A percentile compares a stretch with the other conserved stretches of the same genome.
Evolutionary conservation across 2,329 filamentous ascomycete genomes (phyloP).

Genomic region (Colletotrichum truncatum): DNA sequence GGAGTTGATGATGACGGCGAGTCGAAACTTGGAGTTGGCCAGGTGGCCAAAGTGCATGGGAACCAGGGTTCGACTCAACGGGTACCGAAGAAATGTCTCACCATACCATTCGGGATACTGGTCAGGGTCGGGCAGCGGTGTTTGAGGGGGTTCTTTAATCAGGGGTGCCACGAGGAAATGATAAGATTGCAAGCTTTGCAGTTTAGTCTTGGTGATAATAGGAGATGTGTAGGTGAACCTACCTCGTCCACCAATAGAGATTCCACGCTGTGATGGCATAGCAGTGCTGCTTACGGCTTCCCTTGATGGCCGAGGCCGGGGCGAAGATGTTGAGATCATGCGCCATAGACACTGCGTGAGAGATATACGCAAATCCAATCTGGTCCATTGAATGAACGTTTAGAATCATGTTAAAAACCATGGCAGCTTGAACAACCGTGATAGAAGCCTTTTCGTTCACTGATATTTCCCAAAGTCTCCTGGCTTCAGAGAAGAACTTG

Average conservation of each 20-base stretch:
- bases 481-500: slow-evolving; percentile 48
- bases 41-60: slow-evolving; percentile 37
- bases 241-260: background rate
- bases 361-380: slow-evolving; percentile 44
- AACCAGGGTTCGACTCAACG: slow-evolving; percentile 33
- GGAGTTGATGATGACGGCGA: slow-evolving; percentile 40
- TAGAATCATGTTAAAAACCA: slow-evolving; percentile 41
- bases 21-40: slow-evolving; percentile 38
- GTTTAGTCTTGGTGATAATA: background rate
- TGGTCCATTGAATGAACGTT: slow-evolving; percentile 47
- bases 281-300: slow-evolving; percentile 31
- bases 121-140: slow-evolving; percentile 39
- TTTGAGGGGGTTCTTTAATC: slow-evolving; percentile 39
- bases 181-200: slow-evolving; percentile 36
- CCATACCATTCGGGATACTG: slow-evolving; percentile 41
- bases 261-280: slow-evolving; percentile 38
- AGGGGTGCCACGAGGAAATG: slow-evolving; percentile 38
- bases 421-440: slow-evolving; percentile 47
- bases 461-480: slow-evolving; percentile 48
- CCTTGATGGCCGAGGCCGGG: background rate
- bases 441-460: slow-evolving; percentile 34
- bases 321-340: slow-evolving; percentile 42
- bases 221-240: background rate
- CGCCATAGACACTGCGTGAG: slow-evolving; percentile 43
- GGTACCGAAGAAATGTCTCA: slow-evolving; percentile 48